Evolutionary conservation across 305 asterid species (phyloP).

Genomic region (Fraxinus ornus): DNA sequence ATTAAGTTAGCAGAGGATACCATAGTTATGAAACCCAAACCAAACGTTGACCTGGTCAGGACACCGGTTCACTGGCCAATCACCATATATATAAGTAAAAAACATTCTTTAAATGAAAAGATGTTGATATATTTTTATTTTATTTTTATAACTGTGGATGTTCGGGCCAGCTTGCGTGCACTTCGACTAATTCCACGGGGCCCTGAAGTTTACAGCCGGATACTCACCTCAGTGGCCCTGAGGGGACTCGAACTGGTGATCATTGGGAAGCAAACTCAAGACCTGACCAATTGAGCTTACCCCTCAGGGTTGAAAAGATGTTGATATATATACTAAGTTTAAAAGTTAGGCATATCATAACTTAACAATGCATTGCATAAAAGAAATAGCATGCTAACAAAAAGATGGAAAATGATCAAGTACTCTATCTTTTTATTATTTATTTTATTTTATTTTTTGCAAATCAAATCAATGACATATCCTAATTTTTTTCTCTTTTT

Average conservation of each 20-base stretch:
- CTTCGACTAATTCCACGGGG: too few relatives aligned
- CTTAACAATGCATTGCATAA: not conserved
- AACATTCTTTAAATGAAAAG: not conserved
- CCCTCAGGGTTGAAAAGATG: not conserved
- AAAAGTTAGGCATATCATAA: not conserved
- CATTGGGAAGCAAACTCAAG: too few relatives aligned
- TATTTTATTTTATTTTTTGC: not conserved
- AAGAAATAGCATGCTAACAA: not conserved
- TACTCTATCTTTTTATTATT: not conserved
- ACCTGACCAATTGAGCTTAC: too few relatives aligned
- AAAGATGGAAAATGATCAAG: not conserved
- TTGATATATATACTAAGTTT: not conserved
- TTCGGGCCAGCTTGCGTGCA: too few relatives aligned
- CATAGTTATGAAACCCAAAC: not conserved
- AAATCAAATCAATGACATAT: not conserved
- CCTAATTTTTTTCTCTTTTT: not conserved
- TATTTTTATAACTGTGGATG: too few relatives aligned
- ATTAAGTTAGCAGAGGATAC: conserved; percentile 17
- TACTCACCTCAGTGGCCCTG: too few relatives aligned
- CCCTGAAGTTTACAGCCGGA: too few relatives aligned
- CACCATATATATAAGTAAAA: not conserved
- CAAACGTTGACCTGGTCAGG: not conserved
- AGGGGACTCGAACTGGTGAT: too few relatives aligned
- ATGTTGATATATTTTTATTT: not conserved
- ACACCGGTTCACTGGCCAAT: not conserved